Base-by-base conservation (phyloP, 306 rosid genomes). In the Medicago ruthenica region DNA sequence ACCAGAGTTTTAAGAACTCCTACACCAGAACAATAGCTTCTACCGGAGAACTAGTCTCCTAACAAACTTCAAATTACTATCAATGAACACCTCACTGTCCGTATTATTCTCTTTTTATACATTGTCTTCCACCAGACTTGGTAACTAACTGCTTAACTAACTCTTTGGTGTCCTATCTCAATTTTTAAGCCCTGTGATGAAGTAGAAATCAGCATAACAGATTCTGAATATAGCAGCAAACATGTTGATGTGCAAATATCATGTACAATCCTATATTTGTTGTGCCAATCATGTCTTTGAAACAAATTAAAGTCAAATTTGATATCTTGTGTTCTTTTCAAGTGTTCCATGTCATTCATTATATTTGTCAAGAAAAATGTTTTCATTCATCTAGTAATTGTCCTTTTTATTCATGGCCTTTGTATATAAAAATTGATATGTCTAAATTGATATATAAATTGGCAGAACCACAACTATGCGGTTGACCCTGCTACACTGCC, bases 401-500 rank as follows among this genome's bases (percentile, higher is more conserved):
- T 14, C 21, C 37, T 2, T 74, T 61, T 50, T 34, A 5, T 22
- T 63, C 9, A 41, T 9, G 45, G 16, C 47, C 24, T 13, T 18
- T 50, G 22, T 67, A 62, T 73, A 6, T 59, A 73, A 24, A 22
- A 39, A 51, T 48, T 71, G 17, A 15, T 57, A 31, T 13, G 5
- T 57, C 69, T 22, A n/a, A 50, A 47, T 44, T 70, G n/a, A 16
- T 58, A 34, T 31, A 47, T 31, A 40, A 83, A 67, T 65, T 80
- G 48, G 85, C 93, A 95, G 98, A 95, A 95, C 72, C 98, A 92
- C 83, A 95, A 92, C 82, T 92, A 90, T 8, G 98, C 97, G 1
- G 97, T 95, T 42, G 97, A 92, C 51, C 94, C 96, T 17, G 78
- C 84, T 12, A 85, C 97, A 31, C 88, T 95, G 74, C 98, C 98